These are phyloP conservation scores for Fusarium pseudocircinatum DNA, from an alignment of 2,329 filamentous ascomycete species.

Conservation along the genomic window DNA sequence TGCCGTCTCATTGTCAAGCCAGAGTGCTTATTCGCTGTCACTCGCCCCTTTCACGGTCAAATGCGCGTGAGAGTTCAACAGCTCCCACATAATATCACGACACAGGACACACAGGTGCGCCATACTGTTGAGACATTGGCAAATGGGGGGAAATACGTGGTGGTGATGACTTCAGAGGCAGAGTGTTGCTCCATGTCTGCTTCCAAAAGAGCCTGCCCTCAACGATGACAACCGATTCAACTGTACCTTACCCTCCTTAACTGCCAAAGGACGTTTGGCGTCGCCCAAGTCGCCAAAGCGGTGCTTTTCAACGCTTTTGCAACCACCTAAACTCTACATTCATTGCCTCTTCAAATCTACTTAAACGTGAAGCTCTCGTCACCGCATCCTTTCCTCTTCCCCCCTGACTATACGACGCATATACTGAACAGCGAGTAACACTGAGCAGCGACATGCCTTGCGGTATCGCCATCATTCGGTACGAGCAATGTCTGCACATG, in stretches of 20 bases:
- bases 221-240: slow-evolving; percentile 11
- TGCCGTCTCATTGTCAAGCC: background rate
- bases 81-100: background rate
- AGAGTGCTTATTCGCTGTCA: slow-evolving; percentile 15
- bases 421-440: background rate
- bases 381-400: background rate
- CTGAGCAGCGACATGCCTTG: slow-evolving; percentile 43
- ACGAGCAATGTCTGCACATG: slow-evolving; percentile 40
- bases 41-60: slow-evolving; percentile 34
- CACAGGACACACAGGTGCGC: background rate
- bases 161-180: slow-evolving; percentile 9
- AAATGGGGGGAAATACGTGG: background rate
- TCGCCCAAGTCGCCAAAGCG: background rate
- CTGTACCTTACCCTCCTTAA: background rate
- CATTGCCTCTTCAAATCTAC: background rate
- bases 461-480: slow-evolving; percentile 42
- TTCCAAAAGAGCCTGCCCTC: slow-evolving; percentile 10
- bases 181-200: slow-evolving; percentile 5
- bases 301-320: background rate
- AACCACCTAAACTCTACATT: background rate
- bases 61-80: slow-evolving; percentile 20
- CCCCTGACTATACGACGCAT: background rate
- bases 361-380: background rate
- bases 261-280: slow-evolving; percentile 21
- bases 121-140: background rate